Conservation (phyloP, 108 stramenopile species). For the Fragilariopsis cylindrus region DNA sequence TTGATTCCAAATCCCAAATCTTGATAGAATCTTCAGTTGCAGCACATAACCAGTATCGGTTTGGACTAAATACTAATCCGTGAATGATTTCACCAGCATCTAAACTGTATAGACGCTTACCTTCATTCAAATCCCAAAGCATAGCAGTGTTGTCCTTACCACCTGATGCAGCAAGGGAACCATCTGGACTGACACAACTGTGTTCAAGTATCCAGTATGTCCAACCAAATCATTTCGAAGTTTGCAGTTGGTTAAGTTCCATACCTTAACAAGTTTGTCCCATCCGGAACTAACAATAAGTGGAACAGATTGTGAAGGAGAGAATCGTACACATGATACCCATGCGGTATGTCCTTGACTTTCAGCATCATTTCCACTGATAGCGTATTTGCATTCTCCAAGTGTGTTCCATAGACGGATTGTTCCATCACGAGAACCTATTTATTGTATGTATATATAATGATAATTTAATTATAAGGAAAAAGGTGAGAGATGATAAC, state of each 20-base stretch:
- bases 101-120: slow-evolving; percentile 98
- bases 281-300: slow-evolving; percentile 98
- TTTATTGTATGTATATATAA: background rate
- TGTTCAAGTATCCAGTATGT: slow-evolving; percentile 99
- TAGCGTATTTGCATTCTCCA: slow-evolving; percentile 97
- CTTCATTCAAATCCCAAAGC: slow-evolving; percentile 99
- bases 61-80: slow-evolving; percentile 98
- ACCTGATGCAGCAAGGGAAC: slow-evolving; percentile 97
- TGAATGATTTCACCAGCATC: slow-evolving; percentile 99
- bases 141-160: slow-evolving; percentile 99
- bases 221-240: slow-evolving; percentile 98
- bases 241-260: slow-evolving; percentile 98
- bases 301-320: slow-evolving; percentile 90
- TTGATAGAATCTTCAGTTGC: slow-evolving; percentile 98
- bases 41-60: slow-evolving; percentile 99
- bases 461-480: background rate
- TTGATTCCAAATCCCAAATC: slow-evolving; percentile 99
- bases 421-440: slow-evolving; percentile 94
- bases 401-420: slow-evolving; percentile 99
- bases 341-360: slow-evolving; percentile 98
- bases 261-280: slow-evolving; percentile 99
- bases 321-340: slow-evolving; percentile 99
- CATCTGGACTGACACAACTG: slow-evolving; percentile 99
- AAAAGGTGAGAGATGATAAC: no score
- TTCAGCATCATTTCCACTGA: slow-evolving; percentile 58